Conservation (phyloP, 495 filamentous ascomycete species). For the Hypoxylon rickii region DNA sequence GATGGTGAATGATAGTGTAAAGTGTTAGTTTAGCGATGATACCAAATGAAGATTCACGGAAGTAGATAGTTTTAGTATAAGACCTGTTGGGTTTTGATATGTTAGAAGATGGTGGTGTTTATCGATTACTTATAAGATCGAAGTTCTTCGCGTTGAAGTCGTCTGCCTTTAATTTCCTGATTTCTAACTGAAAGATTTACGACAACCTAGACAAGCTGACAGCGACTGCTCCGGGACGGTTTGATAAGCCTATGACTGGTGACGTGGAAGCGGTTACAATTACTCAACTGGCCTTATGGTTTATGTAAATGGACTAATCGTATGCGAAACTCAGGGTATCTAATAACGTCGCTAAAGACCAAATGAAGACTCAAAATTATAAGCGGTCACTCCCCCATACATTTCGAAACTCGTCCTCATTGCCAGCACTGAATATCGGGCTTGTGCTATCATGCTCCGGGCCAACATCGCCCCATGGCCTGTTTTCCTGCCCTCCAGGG, state of each 20-base stretch:
- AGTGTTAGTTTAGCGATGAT: not conserved
- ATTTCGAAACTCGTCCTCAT: constrained; percentile 44
- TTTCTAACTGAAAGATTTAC: too few species aligned
- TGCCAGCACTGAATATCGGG: constrained; percentile 31
- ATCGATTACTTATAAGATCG: too few species aligned
- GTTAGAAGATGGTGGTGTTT: too few species aligned
- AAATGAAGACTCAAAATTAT: constrained; percentile 25
- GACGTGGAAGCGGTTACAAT: too few species aligned
- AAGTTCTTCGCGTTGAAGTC: too few species aligned
- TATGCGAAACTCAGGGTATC: constrained; percentile 38
- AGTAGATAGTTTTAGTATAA: too few species aligned
- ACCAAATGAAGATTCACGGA: not conserved
- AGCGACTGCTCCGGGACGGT: too few species aligned
- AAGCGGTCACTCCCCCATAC: constrained; percentile 42
- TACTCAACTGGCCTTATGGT: too few species aligned
- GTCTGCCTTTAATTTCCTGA: too few species aligned
- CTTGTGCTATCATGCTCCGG: constrained; percentile 15
- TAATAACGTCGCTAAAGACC: constrained; percentile 32
- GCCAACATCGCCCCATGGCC: constrained; percentile 27
- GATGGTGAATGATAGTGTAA: not conserved
- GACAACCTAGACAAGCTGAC: too few species aligned
- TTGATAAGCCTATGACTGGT: too few species aligned
- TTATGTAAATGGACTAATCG: constrained; percentile 12
- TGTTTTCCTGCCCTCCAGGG: constrained; percentile 14
- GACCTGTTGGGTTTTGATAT: too few species aligned